A percentile compares a stretch with the other conserved stretches of the same genome.
phyloP scores from a whole-genome alignment of 1,284 basidiomycete genomes.

The Pseudomicrostroma phylloplanum region DNA sequence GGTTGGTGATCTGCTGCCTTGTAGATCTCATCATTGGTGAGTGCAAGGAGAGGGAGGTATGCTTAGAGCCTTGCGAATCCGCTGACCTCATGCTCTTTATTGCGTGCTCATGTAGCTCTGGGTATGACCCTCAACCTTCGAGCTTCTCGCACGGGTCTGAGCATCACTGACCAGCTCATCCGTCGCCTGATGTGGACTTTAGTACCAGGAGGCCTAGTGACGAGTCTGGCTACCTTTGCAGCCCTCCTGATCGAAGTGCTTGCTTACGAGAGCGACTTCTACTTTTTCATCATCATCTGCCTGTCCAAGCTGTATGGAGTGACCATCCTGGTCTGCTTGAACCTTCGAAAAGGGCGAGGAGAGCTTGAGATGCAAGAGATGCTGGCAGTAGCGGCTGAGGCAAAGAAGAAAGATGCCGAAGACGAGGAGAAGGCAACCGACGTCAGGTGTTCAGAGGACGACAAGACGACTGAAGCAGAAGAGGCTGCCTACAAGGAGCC shows the following conservation, averaged over 20 bases:
- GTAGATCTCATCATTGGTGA: neutral
- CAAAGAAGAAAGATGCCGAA: no score
- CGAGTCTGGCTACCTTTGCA: neutral
- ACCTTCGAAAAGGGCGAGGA: neutral
- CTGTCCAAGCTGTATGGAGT: neutral
- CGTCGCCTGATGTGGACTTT: neutral
- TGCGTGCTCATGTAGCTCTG: no score
- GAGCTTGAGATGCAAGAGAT: no score
- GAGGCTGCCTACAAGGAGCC: no score
- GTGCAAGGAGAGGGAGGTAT: neutral
- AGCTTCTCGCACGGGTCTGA: neutral
- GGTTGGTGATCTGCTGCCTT: neutral
- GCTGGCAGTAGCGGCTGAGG: no score
- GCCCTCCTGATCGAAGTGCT: neutral
- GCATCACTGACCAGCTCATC: neutral
- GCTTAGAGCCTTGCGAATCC: no score
- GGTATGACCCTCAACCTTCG: no score
- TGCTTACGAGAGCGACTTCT: neutral
- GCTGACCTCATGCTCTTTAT: no score
- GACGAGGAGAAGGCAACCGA: no score
- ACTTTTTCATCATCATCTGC: slow-evolving; percentile 5
- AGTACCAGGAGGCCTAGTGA: neutral
- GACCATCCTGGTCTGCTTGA: slow-evolving; percentile 5
- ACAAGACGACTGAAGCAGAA: no score
- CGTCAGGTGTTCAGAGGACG: no score